phyloP scores from a whole-genome alignment of 208 protist genomes.

The Acanthamoeba lenticulata region DNA sequence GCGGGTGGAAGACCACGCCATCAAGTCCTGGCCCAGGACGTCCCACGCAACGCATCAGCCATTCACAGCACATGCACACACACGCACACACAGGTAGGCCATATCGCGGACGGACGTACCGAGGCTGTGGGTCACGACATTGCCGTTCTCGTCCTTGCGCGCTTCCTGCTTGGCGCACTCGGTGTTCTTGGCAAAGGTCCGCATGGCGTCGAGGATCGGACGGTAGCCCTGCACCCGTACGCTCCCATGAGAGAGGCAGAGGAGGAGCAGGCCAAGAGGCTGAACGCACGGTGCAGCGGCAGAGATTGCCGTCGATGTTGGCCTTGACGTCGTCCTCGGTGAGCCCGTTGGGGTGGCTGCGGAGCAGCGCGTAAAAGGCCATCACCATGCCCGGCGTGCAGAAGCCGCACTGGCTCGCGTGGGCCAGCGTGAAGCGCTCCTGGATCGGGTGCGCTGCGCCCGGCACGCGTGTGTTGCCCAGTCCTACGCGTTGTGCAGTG shows the following conservation, averaged over 20 bases:
- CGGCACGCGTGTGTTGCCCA: not conserved
- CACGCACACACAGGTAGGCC: not conserved
- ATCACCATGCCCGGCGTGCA: conserved; percentile 61
- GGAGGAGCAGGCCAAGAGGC: not conserved
- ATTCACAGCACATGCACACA: not conserved
- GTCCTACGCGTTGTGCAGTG: not conserved
- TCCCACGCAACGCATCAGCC: too few species aligned
- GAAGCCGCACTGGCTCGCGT: conserved; percentile 31
- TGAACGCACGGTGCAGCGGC: conserved; percentile 47
- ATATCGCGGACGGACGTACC: not conserved
- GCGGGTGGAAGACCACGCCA: not conserved
- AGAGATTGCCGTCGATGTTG: conserved; percentile 53
- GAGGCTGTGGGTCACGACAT: not conserved
- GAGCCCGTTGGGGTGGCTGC: not conserved
- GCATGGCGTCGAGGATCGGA: conserved; percentile 37
- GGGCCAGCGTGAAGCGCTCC: not conserved
- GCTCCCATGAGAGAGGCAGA: not conserved
- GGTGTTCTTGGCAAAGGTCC: not conserved
- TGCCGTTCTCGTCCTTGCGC: not conserved
- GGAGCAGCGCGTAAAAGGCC: not conserved
- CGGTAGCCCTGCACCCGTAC: conserved; percentile 5
- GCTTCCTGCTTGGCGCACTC: not conserved
- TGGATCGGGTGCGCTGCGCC: not conserved
- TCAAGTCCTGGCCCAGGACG: not conserved
- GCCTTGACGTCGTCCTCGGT: not conserved